phyloP scores from a whole-genome alignment of 495 filamentous ascomycete genomes.

The Xylaria bambusicola region DNA sequence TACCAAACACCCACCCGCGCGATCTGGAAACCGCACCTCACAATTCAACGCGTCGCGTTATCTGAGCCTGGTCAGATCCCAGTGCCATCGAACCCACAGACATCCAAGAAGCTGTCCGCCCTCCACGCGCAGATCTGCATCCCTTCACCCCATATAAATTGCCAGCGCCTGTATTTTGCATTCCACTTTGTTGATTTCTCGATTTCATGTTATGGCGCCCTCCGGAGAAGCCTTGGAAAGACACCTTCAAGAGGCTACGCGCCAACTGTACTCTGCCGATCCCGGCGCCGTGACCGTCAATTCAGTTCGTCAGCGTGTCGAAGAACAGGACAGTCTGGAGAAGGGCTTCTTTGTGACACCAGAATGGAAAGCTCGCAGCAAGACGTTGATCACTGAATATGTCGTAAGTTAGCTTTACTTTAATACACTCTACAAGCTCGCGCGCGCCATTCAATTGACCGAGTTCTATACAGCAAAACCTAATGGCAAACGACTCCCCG shows the following conservation, averaged over 20 bases:
- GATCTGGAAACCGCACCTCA: too few species aligned
- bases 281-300: conserved; percentile 64
- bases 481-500: conserved; percentile 21
- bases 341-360: conserved; percentile 69
- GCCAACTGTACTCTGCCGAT: conserved; percentile 10
- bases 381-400: conserved; percentile 67
- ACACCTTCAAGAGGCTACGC: conserved; percentile 11
- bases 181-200: not conserved
- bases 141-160: too few species aligned
- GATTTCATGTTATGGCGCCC: not conserved
- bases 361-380: conserved; percentile 80
- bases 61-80: too few species aligned
- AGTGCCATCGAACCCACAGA: too few species aligned
- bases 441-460: conserved; percentile 14
- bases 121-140: too few species aligned
- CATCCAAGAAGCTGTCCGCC: too few species aligned
- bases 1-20: too few species aligned
- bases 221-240: conserved; percentile 3
- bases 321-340: conserved; percentile 64
- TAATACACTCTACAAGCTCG: conserved; percentile 25
- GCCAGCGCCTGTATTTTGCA: too few species aligned
- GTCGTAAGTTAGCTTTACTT: conserved; percentile 66
- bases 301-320: conserved; percentile 65
- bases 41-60: too few species aligned
- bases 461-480: conserved; percentile 23